These are phyloP conservation scores for Myriosclerotinia duriaeana DNA, from an alignment of 2,329 filamentous ascomycete species.

Conservation along the genomic window DNA sequence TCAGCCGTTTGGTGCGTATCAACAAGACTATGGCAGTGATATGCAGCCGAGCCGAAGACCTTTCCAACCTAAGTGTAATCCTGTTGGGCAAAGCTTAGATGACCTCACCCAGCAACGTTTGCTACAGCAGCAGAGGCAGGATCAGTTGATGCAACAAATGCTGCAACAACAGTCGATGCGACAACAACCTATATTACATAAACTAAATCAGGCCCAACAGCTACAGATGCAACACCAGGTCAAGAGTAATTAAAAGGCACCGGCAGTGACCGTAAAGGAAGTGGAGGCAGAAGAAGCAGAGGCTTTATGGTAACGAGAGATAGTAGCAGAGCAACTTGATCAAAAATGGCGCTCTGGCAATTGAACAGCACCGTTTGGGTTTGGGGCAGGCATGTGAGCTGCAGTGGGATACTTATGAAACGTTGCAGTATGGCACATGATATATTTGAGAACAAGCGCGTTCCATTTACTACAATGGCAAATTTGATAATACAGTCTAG, in stretches of 20 bases:
- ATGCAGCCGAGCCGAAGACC: not conserved
- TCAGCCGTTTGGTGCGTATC: constrained; percentile 15
- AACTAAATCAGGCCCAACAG: no score
- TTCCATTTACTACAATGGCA: constrained; percentile 23
- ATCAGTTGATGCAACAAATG: not conserved
- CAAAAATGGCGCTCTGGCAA: constrained; percentile 1
- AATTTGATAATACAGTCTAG: constrained; percentile 36
- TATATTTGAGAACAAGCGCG: not conserved
- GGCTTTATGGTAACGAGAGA: not conserved
- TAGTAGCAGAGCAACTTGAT: not conserved
- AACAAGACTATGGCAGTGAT: not conserved
- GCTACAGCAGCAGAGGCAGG: not conserved
- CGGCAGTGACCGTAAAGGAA: not conserved
- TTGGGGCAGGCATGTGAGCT: not conserved
- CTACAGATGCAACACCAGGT: not conserved
- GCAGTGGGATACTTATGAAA: not conserved
- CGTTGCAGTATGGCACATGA: not conserved
- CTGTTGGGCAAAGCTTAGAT: constrained; percentile 3
- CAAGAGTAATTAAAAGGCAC: not conserved
- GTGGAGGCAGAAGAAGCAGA: not conserved
- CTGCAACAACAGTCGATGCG: not conserved
- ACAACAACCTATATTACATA: not conserved
- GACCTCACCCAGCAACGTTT: not conserved
- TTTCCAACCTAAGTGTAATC: no score
- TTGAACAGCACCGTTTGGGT: constrained; percentile 2